Percentiles rank a stretch among this genome's conserved stretches.
These are phyloP conservation scores for Termitomyces sp. DNA, from an alignment of 768 basidiomycete genomes.

Conservation along the genomic window DNA sequence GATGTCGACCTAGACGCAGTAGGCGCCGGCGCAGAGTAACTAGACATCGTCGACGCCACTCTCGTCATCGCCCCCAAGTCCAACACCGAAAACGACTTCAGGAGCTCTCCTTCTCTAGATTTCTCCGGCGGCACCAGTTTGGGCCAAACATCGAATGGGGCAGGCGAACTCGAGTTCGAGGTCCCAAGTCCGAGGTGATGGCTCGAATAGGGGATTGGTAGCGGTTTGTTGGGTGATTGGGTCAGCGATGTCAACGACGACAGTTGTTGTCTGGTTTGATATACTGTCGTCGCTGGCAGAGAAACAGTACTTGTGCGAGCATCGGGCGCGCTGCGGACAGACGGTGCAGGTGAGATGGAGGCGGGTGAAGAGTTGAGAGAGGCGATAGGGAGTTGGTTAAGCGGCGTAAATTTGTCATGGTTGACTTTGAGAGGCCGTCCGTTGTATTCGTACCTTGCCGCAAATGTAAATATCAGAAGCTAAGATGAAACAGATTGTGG, in stretches of 20 bases:
- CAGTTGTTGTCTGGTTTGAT: background rate
- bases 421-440: conserved; percentile 87
- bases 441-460: conserved; percentile 75
- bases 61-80: background rate
- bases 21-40: background rate
- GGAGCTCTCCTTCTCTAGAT: background rate
- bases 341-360: background rate
- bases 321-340: background rate
- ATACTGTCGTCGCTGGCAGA: background rate
- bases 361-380: background rate
- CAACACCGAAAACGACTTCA: background rate
- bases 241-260: background rate
- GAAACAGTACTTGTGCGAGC: background rate
- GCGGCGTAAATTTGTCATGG: conserved; percentile 74
- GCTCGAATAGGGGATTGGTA: background rate
- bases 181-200: background rate
- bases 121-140: background rate
- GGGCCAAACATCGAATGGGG: background rate
- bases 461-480: background rate
- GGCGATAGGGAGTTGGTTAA: background rate
- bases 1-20: conserved; percentile 12
- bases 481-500: background rate
- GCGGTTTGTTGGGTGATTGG: background rate
- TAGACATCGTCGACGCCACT: background rate
- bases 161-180: background rate